Conservation (phyloP, 2,329 filamentous ascomycete species). For the Lojkania enalia region DNA sequence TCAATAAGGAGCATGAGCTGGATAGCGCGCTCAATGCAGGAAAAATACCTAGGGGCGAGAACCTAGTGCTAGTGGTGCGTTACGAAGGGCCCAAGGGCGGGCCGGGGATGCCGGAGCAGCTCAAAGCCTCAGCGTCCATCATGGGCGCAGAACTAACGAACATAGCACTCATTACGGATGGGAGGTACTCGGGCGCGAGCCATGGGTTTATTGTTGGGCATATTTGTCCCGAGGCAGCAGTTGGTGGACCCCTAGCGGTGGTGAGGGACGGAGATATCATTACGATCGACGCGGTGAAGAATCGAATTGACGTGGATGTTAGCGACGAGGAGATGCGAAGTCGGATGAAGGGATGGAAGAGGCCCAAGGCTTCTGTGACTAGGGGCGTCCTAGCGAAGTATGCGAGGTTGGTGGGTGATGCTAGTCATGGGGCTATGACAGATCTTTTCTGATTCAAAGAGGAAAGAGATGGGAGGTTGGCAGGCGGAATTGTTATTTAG, state of each 20-base stretch:
- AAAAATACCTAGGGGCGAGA: conserved; percentile 72
- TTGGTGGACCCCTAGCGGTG: conserved; percentile 84
- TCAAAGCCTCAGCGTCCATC: conserved; percentile 84
- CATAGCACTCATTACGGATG: conserved; percentile 89
- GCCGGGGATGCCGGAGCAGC: conserved; percentile 94
- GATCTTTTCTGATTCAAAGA: conserved; percentile 63
- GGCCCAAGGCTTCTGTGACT: conserved; percentile 72
- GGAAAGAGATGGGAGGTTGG: background rate
- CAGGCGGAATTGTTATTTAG: background rate
- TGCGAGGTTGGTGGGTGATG: conserved; percentile 82
- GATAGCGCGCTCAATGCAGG: conserved; percentile 73
- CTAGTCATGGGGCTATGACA: conserved; percentile 87
- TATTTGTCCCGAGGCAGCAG: conserved; percentile 86
- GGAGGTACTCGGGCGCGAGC: conserved; percentile 82
- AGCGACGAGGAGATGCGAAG: conserved; percentile 69
- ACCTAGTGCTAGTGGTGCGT: conserved; percentile 85
- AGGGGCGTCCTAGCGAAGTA: conserved; percentile 91
- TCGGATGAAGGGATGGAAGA: conserved; percentile 68
- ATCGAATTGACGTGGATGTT: conserved; percentile 72
- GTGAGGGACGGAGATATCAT: conserved; percentile 80
- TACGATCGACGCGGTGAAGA: conserved; percentile 81
- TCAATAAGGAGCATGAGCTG: conserved; percentile 81
- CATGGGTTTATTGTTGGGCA: conserved; percentile 96
- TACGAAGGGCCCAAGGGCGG: conserved; percentile 95
- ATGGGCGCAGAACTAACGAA: conserved; percentile 90